Evolutionary conservation across 495 filamentous ascomycete species (phyloP).

Genomic region (Neurospora sp.): DNA sequence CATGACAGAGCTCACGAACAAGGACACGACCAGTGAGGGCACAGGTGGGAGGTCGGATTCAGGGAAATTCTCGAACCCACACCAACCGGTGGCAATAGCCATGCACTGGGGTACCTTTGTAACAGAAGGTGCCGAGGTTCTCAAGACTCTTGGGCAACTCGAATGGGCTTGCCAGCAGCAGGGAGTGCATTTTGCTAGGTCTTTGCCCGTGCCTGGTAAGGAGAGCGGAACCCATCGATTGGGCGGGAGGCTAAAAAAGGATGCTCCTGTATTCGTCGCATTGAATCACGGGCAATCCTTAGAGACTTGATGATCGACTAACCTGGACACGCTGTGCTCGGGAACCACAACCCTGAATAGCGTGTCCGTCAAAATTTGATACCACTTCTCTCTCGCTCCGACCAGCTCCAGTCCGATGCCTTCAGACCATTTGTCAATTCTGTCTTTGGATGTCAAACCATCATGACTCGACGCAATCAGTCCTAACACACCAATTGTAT

Average conservation of each 20-base stretch:
- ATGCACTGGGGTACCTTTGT: conserved; percentile 29
- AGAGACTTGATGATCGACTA: background rate
- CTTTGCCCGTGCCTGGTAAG: background rate
- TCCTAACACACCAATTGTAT: no score
- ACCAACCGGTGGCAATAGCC: conserved; percentile 15
- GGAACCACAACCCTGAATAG: background rate
- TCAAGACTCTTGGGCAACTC: conserved; percentile 18
- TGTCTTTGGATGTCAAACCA: no score
- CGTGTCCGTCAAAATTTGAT: background rate
- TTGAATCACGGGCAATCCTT: conserved; percentile 8
- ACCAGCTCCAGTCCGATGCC: background rate
- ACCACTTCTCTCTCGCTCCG: rapidly evolving
- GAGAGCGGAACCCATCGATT: rapidly evolving
- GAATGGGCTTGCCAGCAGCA: conserved; percentile 22
- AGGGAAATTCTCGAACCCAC: background rate
- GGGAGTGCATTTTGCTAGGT: conserved; percentile 15
- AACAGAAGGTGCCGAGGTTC: conserved; percentile 15
- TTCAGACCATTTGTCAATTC: background rate
- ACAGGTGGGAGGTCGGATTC: background rate
- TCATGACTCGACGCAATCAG: no score
- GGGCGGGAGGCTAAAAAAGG: background rate
- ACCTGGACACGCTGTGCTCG: rapidly evolving
- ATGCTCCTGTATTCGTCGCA: conserved; percentile 4
- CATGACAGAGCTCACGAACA: conserved; percentile 4
- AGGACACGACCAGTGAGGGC: background rate